These are phyloP conservation scores for Tetrapisispora iriomotensis DNA, from an alignment of 805 yeast species.

Conservation along the genomic window DNA sequence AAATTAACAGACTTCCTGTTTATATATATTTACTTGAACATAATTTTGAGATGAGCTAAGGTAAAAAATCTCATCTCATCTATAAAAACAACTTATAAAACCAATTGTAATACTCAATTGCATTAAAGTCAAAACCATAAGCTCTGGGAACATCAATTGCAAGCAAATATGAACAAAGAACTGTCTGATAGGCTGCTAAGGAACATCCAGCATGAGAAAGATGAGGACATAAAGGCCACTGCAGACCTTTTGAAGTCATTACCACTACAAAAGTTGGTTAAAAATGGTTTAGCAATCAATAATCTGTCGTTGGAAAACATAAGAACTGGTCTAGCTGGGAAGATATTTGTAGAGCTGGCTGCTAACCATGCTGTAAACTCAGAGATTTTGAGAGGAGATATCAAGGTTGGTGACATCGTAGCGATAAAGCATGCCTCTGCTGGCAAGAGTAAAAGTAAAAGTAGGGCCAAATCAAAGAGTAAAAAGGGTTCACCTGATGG, in stretches of 20 bases:
- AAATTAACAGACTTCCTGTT: too few species aligned
- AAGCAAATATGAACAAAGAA: conserved; percentile 21
- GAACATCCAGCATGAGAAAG: conserved; percentile 39
- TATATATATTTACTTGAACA: not conserved
- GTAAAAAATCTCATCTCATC: too few species aligned
- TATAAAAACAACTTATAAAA: too few species aligned
- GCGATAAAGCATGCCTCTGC: conserved; percentile 35
- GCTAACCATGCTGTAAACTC: conserved; percentile 32
- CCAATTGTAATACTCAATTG: too few species aligned
- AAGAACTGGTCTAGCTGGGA: conserved; percentile 72
- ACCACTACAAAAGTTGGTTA: conserved; percentile 57
- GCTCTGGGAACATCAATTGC: too few species aligned
- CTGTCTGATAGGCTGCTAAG: conserved; percentile 32
- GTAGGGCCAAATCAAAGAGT: conserved; percentile 20
- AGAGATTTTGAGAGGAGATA: conserved; percentile 38
- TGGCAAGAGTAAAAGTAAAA: conserved; percentile 11
- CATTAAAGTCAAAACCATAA: too few species aligned
- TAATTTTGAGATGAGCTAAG: not conserved
- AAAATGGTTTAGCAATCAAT: conserved; percentile 64
- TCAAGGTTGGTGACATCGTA: conserved; percentile 72
- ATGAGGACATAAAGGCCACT: conserved; percentile 44
- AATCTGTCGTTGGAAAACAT: conserved; percentile 54
- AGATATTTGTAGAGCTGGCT: conserved; percentile 49
- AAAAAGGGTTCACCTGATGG: conserved; percentile 12
- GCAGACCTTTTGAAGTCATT: conserved; percentile 35